Evolutionary conservation across 768 basidiomycete species (phyloP), one percentile per base, ranked within the genome.

Genomic region (Mycena venus): DNA sequence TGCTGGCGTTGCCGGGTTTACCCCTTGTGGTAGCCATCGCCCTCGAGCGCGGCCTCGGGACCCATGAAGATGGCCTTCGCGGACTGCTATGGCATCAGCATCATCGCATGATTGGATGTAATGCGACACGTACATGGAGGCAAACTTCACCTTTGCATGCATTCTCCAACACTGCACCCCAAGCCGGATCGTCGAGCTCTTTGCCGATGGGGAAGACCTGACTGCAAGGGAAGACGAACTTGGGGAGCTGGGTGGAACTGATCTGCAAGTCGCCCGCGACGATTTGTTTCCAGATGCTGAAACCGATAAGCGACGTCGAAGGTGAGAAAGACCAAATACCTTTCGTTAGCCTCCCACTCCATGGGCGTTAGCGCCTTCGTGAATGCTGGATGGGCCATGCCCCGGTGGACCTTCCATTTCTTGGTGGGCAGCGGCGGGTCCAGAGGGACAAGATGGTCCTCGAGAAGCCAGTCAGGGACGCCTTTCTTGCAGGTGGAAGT

Each of bases 11-110:
- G n/a, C n/a, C n/a, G n/a, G n/a, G n/a, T n/a, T n/a, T 47, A 42
- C 67, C 15, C 67, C n/a, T 60, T 58, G 42, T 68, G 67, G 38
- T 60, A 68, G 10, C 67, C 67, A 29, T 68, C 67, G 17, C 67
- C 56, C 36, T 59, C 40, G 1, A 68, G 32, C 4, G 40, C 67
- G n/a, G 56, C 17, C 0, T 47, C n/a, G n/a, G 67, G 67, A 4
- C 67, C 67, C 67, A 68, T 68, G 23, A 58, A 47, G 29, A 68
- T 29, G 1, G 67, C 56, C 56, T 68, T 68, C 15, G 42, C 67
- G 14, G 67, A n/a, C 67, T 68, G 21, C 14, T n/a, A n/a, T n/a
- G 10, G 12, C 38, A 58, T 31, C 6, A 51, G 49, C 29, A 55
- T 53, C 23, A 58, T n/a, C n/a, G 42, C 67, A 17, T 56, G n/a